A percentile compares a stretch with the other conserved stretches of the same genome.
Conservation (phyloP, 345 rosid genomes). For the Streptanthus diversifolius region DNA sequence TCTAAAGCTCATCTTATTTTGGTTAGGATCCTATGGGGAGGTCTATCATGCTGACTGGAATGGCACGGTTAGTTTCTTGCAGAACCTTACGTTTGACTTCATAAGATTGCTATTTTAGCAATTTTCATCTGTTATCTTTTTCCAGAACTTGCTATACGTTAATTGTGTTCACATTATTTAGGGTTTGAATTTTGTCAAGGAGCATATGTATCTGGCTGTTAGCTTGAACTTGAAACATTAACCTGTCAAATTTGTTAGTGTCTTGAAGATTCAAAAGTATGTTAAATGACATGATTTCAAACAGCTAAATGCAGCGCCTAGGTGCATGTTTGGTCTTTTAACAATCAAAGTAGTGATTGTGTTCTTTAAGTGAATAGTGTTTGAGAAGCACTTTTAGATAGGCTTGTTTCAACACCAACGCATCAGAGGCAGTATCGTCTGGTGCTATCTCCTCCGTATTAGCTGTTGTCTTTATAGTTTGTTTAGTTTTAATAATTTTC, state of each 20-base stretch:
- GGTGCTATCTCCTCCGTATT: background rate
- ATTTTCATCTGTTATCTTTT: background rate
- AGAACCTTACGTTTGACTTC: constrained; percentile 12
- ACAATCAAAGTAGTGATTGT: constrained; percentile 6
- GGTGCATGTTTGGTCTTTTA: constrained; percentile 5
- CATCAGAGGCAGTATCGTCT: background rate
- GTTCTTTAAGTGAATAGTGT: background rate
- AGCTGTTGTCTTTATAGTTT: background rate
- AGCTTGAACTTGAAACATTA: background rate
- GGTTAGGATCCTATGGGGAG: constrained; percentile 95
- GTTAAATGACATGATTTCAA: background rate
- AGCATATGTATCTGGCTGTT: background rate
- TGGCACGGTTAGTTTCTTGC: constrained; percentile 79
- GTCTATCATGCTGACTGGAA: constrained; percentile 98
- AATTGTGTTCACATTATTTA: constrained; percentile 1
- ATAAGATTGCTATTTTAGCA: constrained; percentile 7
- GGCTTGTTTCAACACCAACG: constrained; percentile 4
- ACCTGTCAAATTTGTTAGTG: background rate
- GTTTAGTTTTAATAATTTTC: background rate
- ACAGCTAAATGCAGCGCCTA: background rate
- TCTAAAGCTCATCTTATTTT: constrained; percentile 23
- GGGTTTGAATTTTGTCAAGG: background rate
- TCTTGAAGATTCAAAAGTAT: background rate
- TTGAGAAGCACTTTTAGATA: background rate
- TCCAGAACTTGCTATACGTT: background rate